A percentile compares a stretch with the other conserved stretches of the same genome.
These are phyloP conservation scores for Cocos nucifera DNA, from an alignment of 176 grass and related monocot species.

Conservation along the genomic window DNA sequence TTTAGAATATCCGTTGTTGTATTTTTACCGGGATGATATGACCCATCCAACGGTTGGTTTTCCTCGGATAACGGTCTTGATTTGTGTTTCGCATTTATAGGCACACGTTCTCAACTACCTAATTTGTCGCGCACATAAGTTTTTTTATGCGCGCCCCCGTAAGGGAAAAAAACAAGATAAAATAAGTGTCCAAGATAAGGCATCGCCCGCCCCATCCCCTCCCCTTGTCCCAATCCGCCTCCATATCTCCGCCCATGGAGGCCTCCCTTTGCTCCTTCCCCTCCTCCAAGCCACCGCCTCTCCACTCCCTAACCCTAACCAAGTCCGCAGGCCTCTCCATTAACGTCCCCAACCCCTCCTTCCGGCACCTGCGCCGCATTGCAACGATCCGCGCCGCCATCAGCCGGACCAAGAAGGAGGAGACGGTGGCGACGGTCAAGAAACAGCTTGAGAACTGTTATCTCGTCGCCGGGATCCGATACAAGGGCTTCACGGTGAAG, in stretches of 20 bases:
- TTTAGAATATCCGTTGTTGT: no score
- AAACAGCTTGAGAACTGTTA: conserved; percentile 68
- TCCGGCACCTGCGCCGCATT: background rate
- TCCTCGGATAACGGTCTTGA: no score
- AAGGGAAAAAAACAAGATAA: no score
- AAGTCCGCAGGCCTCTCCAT: conserved; percentile 8
- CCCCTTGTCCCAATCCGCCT: background rate
- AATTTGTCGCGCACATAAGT: no score
- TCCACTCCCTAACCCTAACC: conserved; percentile 9
- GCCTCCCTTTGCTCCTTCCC: conserved; percentile 41
- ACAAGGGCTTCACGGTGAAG: conserved; percentile 74
- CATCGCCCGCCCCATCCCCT: conserved; percentile 17
- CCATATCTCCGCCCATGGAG: conserved; percentile 40
- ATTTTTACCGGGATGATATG: no score
- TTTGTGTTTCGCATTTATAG: no score
- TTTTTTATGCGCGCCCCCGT: no score
- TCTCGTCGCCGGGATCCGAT: conserved; percentile 76
- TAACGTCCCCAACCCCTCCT: background rate
- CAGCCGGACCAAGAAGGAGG: conserved; percentile 38
- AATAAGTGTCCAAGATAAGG: no score
- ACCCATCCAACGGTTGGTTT: no score
- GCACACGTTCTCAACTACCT: no score
- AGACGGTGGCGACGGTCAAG: conserved; percentile 37
- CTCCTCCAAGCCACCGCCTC: conserved; percentile 24
- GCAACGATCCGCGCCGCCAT: conserved; percentile 38